A percentile compares a stretch with the other conserved stretches of the same genome.
Conservation (phyloP, 768 basidiomycete genomes). For the Atractiella rhizophila region DNA sequence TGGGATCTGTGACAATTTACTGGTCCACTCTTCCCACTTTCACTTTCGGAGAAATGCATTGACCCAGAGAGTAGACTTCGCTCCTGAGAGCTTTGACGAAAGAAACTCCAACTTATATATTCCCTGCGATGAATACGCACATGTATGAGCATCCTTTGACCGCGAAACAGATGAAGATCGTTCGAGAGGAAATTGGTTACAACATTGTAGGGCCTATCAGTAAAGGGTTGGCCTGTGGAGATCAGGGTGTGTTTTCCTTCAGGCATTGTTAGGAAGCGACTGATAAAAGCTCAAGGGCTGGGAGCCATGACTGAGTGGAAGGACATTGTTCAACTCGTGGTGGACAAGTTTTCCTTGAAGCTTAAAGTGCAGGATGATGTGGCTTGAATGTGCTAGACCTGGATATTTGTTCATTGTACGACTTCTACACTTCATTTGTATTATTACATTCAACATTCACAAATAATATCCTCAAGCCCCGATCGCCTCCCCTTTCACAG, state of each 20-base stretch:
- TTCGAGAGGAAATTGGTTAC: conserved; percentile 54
- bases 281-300: conserved; percentile 29
- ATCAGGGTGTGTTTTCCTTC: conserved; percentile 38
- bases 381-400: too few relatives aligned
- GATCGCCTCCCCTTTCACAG: too few relatives aligned
- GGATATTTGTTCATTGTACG: too few relatives aligned
- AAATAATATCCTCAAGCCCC: too few relatives aligned
- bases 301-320: conserved; percentile 95
- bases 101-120: conserved; percentile 56
- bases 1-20: conserved; percentile 72
- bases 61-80: conserved; percentile 24
- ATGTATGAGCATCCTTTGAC: conserved; percentile 95
- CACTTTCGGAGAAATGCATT: background rate
- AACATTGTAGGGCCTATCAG: conserved; percentile 63
- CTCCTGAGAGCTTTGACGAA: conserved; percentile 53
- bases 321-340: conserved; percentile 35
- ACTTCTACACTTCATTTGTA: too few relatives aligned
- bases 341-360: conserved; percentile 12
- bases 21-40: conserved; percentile 25
- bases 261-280: background rate
- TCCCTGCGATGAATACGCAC: conserved; percentile 95
- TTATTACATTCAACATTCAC: too few relatives aligned
- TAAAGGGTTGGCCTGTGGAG: conserved; percentile 72
- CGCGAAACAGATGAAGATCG: conserved; percentile 46
- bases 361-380: too few relatives aligned